Conservation (phyloP, 805 yeast species). For the Scheffersomyces coipomensis region DNA sequence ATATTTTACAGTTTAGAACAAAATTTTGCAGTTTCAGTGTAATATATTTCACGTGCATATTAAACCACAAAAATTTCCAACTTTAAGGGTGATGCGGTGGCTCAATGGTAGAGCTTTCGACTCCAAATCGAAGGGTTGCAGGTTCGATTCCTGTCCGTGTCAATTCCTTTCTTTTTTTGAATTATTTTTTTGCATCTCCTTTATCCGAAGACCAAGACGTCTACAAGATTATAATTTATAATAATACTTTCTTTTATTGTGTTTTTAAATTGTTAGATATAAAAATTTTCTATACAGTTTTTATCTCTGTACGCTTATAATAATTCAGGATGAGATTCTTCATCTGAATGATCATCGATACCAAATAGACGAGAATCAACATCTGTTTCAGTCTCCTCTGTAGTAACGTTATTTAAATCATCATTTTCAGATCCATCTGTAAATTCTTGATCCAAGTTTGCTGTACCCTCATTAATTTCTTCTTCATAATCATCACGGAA, state of each 20-base stretch:
- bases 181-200: too few species aligned
- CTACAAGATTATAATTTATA: too few species aligned
- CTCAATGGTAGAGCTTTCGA: slow-evolving; percentile 45
- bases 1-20: too few species aligned
- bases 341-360: slow-evolving; percentile 26
- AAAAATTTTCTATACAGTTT: too few species aligned
- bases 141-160: slow-evolving; percentile 85
- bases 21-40: not conserved
- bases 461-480: slow-evolving; percentile 30
- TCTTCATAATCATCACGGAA: slow-evolving; percentile 41
- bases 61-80: not conserved
- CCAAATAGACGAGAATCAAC: slow-evolving; percentile 28
- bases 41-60: not conserved
- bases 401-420: slow-evolving; percentile 5
- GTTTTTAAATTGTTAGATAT: too few species aligned
- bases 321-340: slow-evolving; percentile 4
- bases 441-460: slow-evolving; percentile 13
- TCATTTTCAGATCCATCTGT: slow-evolving; percentile 17
- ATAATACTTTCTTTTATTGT: too few species aligned
- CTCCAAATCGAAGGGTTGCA: slow-evolving; percentile 75
- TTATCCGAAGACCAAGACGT: too few species aligned
- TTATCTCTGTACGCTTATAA: too few species aligned
- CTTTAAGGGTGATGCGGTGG: slow-evolving; percentile 27
- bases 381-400: slow-evolving; percentile 10
- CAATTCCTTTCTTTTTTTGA: slow-evolving; percentile 6